These are phyloP conservation scores for Nannochloropsis gaditana DNA, from an alignment of 108 stramenopile species.

Conservation along the genomic window DNA sequence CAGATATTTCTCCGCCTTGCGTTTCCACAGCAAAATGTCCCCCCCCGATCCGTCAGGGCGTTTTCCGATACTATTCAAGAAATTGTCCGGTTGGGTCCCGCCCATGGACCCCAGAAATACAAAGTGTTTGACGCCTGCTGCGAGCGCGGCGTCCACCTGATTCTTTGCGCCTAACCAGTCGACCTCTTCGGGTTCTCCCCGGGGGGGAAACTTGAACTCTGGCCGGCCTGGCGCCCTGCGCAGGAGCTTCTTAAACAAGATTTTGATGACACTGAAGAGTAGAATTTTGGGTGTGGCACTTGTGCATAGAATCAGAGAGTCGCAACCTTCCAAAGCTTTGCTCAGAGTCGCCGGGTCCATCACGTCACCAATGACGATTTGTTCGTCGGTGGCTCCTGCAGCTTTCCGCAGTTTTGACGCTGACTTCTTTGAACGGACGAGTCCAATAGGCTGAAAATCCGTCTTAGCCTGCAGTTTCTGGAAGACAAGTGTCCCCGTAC, in stretches of 20 bases:
- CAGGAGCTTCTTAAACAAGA: constrained; percentile 35
- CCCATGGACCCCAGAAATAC: constrained; percentile 70
- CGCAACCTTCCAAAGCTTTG: constrained; percentile 57
- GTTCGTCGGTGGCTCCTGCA: constrained; percentile 10
- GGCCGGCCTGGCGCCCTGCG: constrained; percentile 55
- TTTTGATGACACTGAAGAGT: not conserved
- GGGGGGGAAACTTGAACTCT: constrained; percentile 60
- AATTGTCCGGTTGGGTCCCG: constrained; percentile 76
- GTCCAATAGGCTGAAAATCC: constrained; percentile 29
- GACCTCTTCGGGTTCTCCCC: constrained; percentile 59
- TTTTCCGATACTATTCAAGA: constrained; percentile 71
- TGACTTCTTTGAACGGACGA: constrained; percentile 37
- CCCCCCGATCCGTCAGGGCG: constrained; percentile 63
- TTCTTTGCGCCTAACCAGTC: constrained; percentile 79
- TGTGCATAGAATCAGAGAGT: constrained; percentile 68
- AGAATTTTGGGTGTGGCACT: constrained; percentile 65
- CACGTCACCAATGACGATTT: constrained; percentile 60
- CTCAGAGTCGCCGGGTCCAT: constrained; percentile 53
- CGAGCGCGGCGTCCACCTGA: constrained; percentile 75
- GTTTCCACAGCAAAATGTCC: constrained; percentile 73
- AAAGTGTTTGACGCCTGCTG: constrained; percentile 66
- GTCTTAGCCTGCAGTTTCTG: constrained; percentile 34
- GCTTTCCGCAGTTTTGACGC: not conserved
- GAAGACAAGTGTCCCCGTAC: constrained; percentile 35
- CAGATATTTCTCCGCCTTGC: constrained; percentile 66